Conservation (phyloP, 2,329 filamentous ascomycete genomes). For the Exophiala spinifera region DNA sequence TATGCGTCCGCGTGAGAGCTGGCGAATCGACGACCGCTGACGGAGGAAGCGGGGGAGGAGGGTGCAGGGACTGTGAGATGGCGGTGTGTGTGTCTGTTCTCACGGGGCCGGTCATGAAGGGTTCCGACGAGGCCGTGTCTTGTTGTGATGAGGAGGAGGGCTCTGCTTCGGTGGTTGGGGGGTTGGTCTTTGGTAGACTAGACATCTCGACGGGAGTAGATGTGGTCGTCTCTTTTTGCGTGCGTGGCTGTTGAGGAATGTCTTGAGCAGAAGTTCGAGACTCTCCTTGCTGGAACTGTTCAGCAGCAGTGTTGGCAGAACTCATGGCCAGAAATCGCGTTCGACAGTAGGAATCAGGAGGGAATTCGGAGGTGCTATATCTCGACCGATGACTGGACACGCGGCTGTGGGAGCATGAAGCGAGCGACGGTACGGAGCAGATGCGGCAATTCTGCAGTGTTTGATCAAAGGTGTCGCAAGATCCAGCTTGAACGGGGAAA, state of each 20-base stretch:
- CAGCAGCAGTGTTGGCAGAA: not conserved
- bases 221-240: constrained; percentile 14
- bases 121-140: constrained; percentile 7
- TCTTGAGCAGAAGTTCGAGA: constrained; percentile 19
- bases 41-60: constrained; percentile 18
- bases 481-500: not conserved
- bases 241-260: constrained; percentile 16
- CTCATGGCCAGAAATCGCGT: constrained; percentile 3
- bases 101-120: constrained; percentile 13
- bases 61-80: constrained; percentile 23
- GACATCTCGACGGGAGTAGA: constrained; percentile 27
- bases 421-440: constrained; percentile 1
- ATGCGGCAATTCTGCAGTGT: not conserved
- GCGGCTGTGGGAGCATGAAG: not conserved
- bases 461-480: constrained; percentile 1
- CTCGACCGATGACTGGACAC: not conserved
- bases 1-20: constrained; percentile 18
- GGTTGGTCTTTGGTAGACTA: constrained; percentile 13
- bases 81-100: constrained; percentile 29
- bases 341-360: not conserved
- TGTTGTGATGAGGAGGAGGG: constrained; percentile 8
- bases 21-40: constrained; percentile 5
- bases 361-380: not conserved
- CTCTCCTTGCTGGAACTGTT: constrained; percentile 7
- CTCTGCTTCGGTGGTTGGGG: constrained; percentile 5